These are phyloP conservation scores for Talaromyces borbonicus DNA, from an alignment of 495 filamentous ascomycete species.

Conservation along the genomic window DNA sequence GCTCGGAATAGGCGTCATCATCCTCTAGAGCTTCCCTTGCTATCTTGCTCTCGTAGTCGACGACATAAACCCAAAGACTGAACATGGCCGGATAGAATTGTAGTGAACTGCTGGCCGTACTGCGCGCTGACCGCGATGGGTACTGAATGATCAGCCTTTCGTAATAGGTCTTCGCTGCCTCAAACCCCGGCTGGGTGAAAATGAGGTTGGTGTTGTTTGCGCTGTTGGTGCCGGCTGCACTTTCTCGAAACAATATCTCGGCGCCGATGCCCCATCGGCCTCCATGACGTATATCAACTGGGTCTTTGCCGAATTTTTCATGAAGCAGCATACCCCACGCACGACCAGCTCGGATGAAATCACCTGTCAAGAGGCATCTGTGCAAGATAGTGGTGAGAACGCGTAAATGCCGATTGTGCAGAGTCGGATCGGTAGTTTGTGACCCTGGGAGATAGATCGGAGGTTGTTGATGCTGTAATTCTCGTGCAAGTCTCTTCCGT, in stretches of 20 bases:
- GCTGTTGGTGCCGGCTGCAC: neutral
- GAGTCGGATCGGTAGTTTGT: conserved; percentile 22
- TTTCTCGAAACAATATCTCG: conserved; percentile 50
- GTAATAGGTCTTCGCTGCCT: conserved; percentile 51
- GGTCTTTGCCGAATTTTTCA: conserved; percentile 36
- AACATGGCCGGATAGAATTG: conserved; percentile 63
- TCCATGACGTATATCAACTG: conserved; percentile 45
- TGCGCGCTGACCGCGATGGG: conserved; percentile 41
- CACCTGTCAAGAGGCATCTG: conserved; percentile 47
- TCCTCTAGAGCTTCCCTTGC: conserved; percentile 23
- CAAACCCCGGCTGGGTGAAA: conserved; percentile 44
- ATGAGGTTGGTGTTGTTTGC: conserved; percentile 8
- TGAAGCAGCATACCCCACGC: conserved; percentile 58
- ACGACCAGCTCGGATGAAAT: conserved; percentile 51
- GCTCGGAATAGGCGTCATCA: conserved; percentile 19
- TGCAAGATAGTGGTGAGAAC: conserved; percentile 54
- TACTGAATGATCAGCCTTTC: conserved; percentile 59
- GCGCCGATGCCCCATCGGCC: conserved; percentile 61
- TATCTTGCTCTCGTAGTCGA: conserved; percentile 39
- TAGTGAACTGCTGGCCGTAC: conserved; percentile 35
- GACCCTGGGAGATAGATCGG: conserved; percentile 30
- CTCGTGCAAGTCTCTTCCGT: conserved; percentile 13
- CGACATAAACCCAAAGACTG: conserved; percentile 53
- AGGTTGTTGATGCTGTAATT: conserved; percentile 20
- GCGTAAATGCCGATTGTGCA: conserved; percentile 48